Conservation (phyloP, 2,329 filamentous ascomycete genomes). For the Chaetothyriales sp. region DNA sequence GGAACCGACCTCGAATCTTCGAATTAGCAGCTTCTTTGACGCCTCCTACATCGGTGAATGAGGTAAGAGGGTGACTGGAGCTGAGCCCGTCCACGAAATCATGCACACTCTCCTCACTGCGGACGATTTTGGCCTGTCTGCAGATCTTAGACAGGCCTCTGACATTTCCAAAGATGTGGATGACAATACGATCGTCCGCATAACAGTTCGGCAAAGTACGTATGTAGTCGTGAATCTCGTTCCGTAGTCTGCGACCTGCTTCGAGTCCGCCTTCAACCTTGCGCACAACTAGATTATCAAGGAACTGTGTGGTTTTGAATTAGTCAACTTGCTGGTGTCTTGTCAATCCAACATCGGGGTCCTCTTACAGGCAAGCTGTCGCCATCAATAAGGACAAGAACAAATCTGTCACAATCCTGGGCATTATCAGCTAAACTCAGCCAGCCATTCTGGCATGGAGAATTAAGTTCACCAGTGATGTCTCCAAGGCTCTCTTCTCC, state of each 20-base stretch:
- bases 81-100: conserved; percentile 32
- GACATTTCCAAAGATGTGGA: conserved; percentile 30
- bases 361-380: conserved; percentile 25
- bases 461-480: conserved; percentile 7
- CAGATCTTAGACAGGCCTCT: conserved; percentile 26
- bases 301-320: conserved; percentile 5
- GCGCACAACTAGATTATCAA: conserved; percentile 10
- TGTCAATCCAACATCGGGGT: background rate
- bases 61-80: conserved; percentile 25
- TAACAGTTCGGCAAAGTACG: conserved; percentile 10
- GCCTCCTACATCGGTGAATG: conserved; percentile 31
- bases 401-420: conserved; percentile 13
- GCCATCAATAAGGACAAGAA: conserved; percentile 21
- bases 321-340: conserved; percentile 6
- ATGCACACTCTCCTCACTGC: conserved; percentile 18
- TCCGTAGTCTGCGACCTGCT: conserved; percentile 13
- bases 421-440: conserved; percentile 3
- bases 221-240: conserved; percentile 7
- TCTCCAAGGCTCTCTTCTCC: conserved; percentile 7
- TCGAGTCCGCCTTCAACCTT: conserved; percentile 11
- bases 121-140: conserved; percentile 17
- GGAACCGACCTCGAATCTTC: conserved; percentile 27
- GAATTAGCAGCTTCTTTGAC: conserved; percentile 33
- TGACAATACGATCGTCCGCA: conserved; percentile 20
- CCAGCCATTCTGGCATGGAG: background rate